A percentile compares a stretch with the other conserved stretches of the same genome.
Conservation (phyloP, 2,329 filamentous ascomycete species). For the Cephalotrichum gorgonifer region DNA sequence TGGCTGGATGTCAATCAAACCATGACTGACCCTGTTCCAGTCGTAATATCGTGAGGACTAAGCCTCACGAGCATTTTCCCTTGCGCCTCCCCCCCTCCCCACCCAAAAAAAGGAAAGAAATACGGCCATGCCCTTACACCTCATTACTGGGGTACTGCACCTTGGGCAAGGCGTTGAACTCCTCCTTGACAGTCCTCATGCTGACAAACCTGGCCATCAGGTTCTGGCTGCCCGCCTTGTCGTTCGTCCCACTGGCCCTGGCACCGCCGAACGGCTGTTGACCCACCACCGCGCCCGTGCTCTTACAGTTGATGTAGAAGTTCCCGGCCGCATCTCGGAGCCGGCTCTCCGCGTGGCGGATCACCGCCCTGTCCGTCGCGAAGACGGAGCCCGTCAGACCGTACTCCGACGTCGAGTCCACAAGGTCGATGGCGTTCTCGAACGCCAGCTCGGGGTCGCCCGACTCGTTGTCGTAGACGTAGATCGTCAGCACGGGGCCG, state of each 20-base stretch:
- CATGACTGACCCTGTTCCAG: no score
- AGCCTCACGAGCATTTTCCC: no score
- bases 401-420: conserved; percentile 67
- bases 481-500: conserved; percentile 62
- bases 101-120: background rate
- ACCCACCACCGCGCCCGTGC: conserved; percentile 61
- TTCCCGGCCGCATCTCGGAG: conserved; percentile 68
- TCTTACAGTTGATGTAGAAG: conserved; percentile 83
- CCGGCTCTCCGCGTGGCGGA: conserved; percentile 59
- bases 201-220: conserved; percentile 57
- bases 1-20: no score
- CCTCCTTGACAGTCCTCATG: conserved; percentile 62
- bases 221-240: conserved; percentile 60
- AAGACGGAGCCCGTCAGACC: conserved; percentile 70
- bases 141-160: conserved; percentile 67
- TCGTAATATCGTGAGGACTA: no score
- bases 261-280: conserved; percentile 65
- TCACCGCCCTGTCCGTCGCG: conserved; percentile 54
- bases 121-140: conserved; percentile 22
- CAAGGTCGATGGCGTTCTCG: conserved; percentile 45
- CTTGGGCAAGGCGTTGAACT: conserved; percentile 53
- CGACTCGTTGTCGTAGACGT: conserved; percentile 66
- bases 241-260: conserved; percentile 59
- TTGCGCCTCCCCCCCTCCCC: no score
- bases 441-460: conserved; percentile 43